Conservation (phyloP, 306 rosid species). For the Rosa rugosa region DNA sequence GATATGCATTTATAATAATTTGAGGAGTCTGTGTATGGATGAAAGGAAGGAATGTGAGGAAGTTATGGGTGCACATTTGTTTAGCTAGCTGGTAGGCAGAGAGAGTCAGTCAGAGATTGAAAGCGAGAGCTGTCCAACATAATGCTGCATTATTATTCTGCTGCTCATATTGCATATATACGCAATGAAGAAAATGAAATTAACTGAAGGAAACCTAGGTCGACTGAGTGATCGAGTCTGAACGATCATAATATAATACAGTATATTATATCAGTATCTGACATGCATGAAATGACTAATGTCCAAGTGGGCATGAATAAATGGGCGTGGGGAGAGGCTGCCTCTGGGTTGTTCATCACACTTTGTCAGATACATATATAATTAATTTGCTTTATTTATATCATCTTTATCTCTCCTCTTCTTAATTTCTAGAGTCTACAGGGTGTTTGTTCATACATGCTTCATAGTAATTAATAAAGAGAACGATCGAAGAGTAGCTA, state of each 20-base stretch:
- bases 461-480: neutral
- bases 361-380: slow-evolving; percentile 32
- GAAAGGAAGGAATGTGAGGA: slow-evolving; percentile 54
- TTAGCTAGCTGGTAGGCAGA: slow-evolving; percentile 18
- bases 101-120: neutral
- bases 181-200: neutral
- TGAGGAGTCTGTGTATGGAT: slow-evolving; percentile 34
- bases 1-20: slow-evolving; percentile 40
- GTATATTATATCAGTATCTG: slow-evolving; percentile 31
- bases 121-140: neutral
- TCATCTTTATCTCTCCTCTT: neutral
- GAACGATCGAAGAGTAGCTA: neutral
- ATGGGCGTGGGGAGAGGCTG: slow-evolving; percentile 79
- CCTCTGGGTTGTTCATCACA: slow-evolving; percentile 46
- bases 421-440: neutral
- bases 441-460: neutral
- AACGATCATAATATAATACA: neutral
- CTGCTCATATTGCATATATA: neutral
- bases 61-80: slow-evolving; percentile 58
- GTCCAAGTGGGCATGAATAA: slow-evolving; percentile 66
- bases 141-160: neutral
- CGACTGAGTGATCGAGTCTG: neutral
- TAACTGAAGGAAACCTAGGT: neutral
- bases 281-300: slow-evolving; percentile 65
- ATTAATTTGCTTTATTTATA: neutral